Conservation (phyloP, 768 basidiomycete species). For the Amanita subjunquillea region DNA sequence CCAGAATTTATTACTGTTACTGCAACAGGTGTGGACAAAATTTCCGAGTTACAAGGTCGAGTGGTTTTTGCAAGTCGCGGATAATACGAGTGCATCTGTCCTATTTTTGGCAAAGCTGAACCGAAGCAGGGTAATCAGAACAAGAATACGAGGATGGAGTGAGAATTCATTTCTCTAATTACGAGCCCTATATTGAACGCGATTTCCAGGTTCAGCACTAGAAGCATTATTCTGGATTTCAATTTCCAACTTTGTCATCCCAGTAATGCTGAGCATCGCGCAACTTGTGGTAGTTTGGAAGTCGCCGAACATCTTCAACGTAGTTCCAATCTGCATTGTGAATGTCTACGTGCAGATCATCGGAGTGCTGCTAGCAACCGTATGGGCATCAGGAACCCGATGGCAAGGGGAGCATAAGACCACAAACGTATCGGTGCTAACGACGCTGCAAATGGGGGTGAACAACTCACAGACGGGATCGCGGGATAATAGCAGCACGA, state of each 20-base stretch:
- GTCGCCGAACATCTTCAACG: constrained; percentile 7
- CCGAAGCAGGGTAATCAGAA: not conserved
- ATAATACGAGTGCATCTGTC: constrained; percentile 11
- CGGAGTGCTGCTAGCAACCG: constrained; percentile 18
- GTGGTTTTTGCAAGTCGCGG: constrained; percentile 13
- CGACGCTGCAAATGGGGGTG: not conserved
- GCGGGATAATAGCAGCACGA: not conserved
- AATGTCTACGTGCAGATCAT: constrained; percentile 17
- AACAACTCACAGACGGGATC: not conserved
- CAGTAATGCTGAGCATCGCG: constrained; percentile 14
- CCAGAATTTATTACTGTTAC: not conserved
- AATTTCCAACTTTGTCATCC: constrained; percentile 18
- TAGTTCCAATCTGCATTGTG: constrained; percentile 7
- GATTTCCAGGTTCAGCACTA: constrained; percentile 6
- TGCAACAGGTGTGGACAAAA: not conserved
- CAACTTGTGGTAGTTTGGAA: constrained; percentile 11
- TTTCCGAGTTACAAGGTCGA: constrained; percentile 10
- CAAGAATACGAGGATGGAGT: not conserved
- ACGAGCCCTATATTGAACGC: not conserved
- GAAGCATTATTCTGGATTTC: constrained; percentile 17
- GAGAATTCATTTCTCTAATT: not conserved
- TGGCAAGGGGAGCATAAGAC: constrained; percentile 8
- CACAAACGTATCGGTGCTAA: not conserved
- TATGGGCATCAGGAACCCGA: constrained; percentile 11
- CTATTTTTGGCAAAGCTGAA: constrained; percentile 13